These are phyloP conservation scores for Raddia guianensis DNA, from an alignment of 176 grass and related monocot genomes.

Conservation along the genomic window DNA sequence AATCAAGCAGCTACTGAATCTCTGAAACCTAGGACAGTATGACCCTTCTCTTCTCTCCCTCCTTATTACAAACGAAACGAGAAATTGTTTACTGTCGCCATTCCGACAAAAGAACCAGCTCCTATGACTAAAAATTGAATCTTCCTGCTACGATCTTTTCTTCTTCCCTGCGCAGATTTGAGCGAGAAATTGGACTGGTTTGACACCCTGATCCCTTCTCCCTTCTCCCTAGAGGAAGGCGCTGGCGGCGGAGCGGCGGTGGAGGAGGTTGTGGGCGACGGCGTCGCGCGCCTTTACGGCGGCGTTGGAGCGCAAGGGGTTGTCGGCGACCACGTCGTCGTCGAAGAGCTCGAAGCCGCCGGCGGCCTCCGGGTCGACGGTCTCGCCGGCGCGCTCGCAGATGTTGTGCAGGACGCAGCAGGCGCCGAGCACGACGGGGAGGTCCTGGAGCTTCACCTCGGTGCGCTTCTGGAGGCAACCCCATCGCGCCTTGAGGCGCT, in stretches of 20 bases:
- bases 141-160: not conserved
- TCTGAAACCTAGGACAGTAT: constrained; percentile 12
- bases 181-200: not conserved
- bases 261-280: constrained; percentile 80
- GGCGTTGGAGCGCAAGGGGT: constrained; percentile 51
- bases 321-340: constrained; percentile 63
- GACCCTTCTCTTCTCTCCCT: not conserved
- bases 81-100: constrained; percentile 22
- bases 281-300: constrained; percentile 51
- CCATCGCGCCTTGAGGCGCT: constrained; percentile 72
- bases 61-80: constrained; percentile 29
- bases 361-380: constrained; percentile 39
- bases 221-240: constrained; percentile 35
- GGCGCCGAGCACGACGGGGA: constrained; percentile 70
- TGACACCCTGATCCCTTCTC: not conserved
- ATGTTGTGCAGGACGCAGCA: constrained; percentile 96
- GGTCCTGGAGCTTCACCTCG: constrained; percentile 76
- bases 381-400: constrained; percentile 69
- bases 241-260: constrained; percentile 30
- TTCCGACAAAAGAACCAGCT: constrained; percentile 14
- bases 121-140: constrained; percentile 1
- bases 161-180: not conserved
- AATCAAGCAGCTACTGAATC: constrained; percentile 20
- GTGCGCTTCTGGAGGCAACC: constrained; percentile 75
- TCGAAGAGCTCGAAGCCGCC: constrained; percentile 51